Evolutionary conservation across 257 asterid species (phyloP).

Genomic region (Scutellaria barbata): DNA sequence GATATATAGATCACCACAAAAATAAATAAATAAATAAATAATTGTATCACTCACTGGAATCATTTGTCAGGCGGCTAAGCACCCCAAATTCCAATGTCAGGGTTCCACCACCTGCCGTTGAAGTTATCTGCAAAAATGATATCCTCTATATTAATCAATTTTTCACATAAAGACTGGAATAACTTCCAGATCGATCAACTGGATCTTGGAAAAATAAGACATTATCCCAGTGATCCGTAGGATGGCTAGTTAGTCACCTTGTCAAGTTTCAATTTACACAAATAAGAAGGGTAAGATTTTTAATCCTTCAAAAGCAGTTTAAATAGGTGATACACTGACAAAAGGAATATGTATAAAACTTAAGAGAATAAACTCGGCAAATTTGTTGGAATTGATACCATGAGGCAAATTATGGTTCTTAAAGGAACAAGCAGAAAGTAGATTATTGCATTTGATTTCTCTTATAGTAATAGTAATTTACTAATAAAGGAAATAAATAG

Average conservation of each 20-base stretch:
- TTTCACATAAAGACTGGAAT: constrained; percentile 19
- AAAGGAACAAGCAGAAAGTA: constrained; percentile 24
- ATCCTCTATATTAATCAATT: constrained; percentile 30
- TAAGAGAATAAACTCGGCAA: constrained; percentile 7
- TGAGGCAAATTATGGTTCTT: background rate
- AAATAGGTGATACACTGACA: background rate
- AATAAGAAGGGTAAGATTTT: constrained; percentile 10
- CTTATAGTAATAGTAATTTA: constrained; percentile 6
- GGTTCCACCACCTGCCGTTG: constrained; percentile 99
- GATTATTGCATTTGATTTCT: constrained; percentile 9
- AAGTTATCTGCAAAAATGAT: constrained; percentile 71
- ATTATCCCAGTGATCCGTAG: constrained; percentile 16
- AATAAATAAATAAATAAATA: background rate
- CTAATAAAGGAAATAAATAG: constrained; percentile 32
- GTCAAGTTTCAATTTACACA: constrained; percentile 22
- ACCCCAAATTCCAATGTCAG: constrained; percentile 93
- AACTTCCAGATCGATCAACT: background rate
- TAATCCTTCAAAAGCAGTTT: background rate
- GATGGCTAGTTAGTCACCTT: constrained; percentile 13
- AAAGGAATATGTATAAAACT: background rate
- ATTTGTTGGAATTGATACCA: constrained; percentile 2
- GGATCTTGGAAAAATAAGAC: constrained; percentile 14
- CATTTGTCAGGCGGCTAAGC: constrained; percentile 94
- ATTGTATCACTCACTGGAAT: constrained; percentile 64
- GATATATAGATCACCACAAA: background rate